Evolutionary conservation across 164 flowering plant genomes (phyloP), one percentile per base, ranked within the genome.

Genomic region (Saururus chinensis): DNA sequence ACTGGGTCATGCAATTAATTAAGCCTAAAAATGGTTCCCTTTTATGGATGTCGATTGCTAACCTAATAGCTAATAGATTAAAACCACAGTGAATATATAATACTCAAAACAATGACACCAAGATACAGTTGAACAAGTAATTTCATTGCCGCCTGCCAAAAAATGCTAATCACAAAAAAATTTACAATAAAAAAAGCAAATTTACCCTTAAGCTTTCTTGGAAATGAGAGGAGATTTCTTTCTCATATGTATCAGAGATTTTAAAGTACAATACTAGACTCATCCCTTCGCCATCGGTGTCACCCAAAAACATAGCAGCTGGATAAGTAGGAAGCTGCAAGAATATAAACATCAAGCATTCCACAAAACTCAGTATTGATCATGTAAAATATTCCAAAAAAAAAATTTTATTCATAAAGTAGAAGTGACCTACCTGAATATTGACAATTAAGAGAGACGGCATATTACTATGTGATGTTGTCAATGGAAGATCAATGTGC

Each of bases 381-480:
- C 11, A 2, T 45, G 37, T 30, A 30, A 3, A 45, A 12, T 1
- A 45, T 59, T 40, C 49, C 65, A 61, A 4, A 63, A 19, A 63
- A 19, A 21, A 52, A 60, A 26, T 53, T 30, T 22, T 3, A 22
- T 20, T 10, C 53, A 20, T 42, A 53, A 62, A 55, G 21, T 11
- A 42, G 42, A 19, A 48, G 19, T 13, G 53, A 55, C 17, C n/a
- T 52, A 55, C 99, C 96, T 91, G 98, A 60, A 95, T 91, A 71
- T 95, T 95, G 40, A 95, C 87, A 60, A 95, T 83, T 54, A 95
- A 81, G 48, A 95, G 85, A 21, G 88, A 68, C n/a, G 96, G 98
- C 24, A 82, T 66, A 65, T 71, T 82, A 22, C 78, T 84, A 8
- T 82, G 80, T 45, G 73, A 64, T 75, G 77, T 91, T 51, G 82